Base-by-base conservation (phyloP, 768 basidiomycete genomes). In the Postia placenta region DNA sequence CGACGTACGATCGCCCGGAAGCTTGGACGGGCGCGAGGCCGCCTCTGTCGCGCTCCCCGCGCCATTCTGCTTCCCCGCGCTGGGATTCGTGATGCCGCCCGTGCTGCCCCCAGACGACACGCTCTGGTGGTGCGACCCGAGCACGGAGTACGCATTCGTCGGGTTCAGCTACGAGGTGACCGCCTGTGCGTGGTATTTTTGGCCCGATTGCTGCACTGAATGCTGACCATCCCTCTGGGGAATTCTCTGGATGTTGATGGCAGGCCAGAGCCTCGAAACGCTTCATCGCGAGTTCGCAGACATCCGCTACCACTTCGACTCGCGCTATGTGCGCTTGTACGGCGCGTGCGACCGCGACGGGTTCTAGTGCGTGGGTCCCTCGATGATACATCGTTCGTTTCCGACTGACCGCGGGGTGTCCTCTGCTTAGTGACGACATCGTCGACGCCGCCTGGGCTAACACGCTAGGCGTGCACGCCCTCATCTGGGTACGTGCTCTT, bases 131-230 rank as follows among this genome's bases (percentile, higher is more conserved):
- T 90, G 87, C 60, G 61, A 75, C 48, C 60, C 67, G 30, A 64
- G 67, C 47, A 78, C 75, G 0, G 87, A 90, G 60, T 87, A 86
- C 56, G 87, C 77, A 0, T 89, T 89, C 60, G 65, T 88, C 43
- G 87, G 85, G 0, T 83, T 89, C 64, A 83, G 83, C 61, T 89
- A 89, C 55, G 85, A 85, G 57, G 72, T 88, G 20, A 76, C 80
- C 36, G 71, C 67, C 11, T 87, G 85, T 83, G 55, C 42, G 78
- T 64, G 3, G 27, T 24, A 2, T 17, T 24, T 39, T 12, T 39
- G 33, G 44, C 42, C 61, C 46, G 56, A 11, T 40, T 40, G 33
- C n/a, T n/a, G 33, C n/a, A 9, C n/a, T 35, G n/a, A 9, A 35
- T 35, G n/a, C 11, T 87, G 85, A 83, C 55, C 42, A 77, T 64